Percentiles rank a stretch among this genome's conserved stretches.
Conservation (phyloP, 169 alveolate genomes). For the Eimeria zaria region DNA sequence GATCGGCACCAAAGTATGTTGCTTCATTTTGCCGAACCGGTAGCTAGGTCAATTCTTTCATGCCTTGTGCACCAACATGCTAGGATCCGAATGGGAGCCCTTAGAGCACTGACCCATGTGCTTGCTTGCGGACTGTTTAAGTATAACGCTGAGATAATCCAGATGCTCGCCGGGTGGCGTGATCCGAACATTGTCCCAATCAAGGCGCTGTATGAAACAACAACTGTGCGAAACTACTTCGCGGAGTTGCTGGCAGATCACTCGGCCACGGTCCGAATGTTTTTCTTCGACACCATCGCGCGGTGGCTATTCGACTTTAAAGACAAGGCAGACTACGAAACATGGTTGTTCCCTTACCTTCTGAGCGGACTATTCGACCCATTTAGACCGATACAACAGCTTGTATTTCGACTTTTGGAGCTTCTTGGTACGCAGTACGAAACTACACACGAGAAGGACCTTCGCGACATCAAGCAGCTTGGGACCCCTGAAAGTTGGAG, state of each 20-base stretch:
- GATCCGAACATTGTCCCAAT: constrained; percentile 96
- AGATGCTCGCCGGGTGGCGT: constrained; percentile 94
- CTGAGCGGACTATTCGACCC: constrained; percentile 94
- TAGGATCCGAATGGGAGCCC: constrained; percentile 91
- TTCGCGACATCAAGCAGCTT: constrained; percentile 92
- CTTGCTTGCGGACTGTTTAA: constrained; percentile 94
- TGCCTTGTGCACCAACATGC: constrained; percentile 94
- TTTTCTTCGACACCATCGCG: constrained; percentile 91
- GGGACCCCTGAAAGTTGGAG: constrained; percentile 95
- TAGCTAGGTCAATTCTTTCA: constrained; percentile 91
- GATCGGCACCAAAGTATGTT: constrained; percentile 88
- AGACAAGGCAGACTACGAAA: constrained; percentile 94
- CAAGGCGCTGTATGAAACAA: constrained; percentile 94
- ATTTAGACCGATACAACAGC: constrained; percentile 89
- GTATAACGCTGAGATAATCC: constrained; percentile 92
- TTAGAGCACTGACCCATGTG: constrained; percentile 92
- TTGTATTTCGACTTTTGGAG: constrained; percentile 91
- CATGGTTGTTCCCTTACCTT: constrained; percentile 94
- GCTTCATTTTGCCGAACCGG: constrained; percentile 92
- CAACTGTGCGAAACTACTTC: constrained; percentile 93
- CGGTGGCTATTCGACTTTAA: constrained; percentile 92
- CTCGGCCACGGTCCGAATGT: constrained; percentile 91
- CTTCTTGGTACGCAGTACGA: constrained; percentile 94
- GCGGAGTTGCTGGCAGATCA: constrained; percentile 94
- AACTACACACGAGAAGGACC: constrained; percentile 93